These are phyloP conservation scores for Tetrahymena malaccensis DNA, from an alignment of 73 alveolate genomes.

Conservation along the genomic window DNA sequence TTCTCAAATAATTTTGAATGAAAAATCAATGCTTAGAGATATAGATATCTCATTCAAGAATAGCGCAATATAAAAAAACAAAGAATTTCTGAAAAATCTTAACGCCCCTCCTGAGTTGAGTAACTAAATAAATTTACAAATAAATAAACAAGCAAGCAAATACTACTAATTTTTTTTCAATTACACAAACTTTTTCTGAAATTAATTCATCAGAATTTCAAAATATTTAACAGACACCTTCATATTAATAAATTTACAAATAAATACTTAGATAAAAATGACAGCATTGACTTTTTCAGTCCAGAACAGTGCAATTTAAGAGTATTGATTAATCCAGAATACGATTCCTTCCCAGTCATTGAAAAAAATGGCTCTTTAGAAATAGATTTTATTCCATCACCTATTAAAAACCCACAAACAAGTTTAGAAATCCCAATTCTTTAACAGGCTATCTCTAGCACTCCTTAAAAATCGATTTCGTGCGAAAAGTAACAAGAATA, in stretches of 20 bases:
- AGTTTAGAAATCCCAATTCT: neutral
- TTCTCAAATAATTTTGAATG: neutral
- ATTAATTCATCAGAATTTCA: neutral
- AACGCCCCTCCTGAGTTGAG: neutral
- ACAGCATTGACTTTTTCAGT: neutral
- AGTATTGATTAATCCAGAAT: neutral
- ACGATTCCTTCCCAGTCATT: neutral
- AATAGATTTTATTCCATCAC: neutral
- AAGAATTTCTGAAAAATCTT: neutral
- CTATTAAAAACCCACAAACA: neutral
- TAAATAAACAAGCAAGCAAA: no score
- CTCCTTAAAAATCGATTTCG: neutral
- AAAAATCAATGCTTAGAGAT: neutral
- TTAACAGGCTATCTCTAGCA: neutral
- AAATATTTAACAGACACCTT: neutral
- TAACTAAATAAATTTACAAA: neutral
- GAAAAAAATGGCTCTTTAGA: neutral
- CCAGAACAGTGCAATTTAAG: neutral
- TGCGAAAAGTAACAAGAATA: neutral
- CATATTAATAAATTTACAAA: neutral
- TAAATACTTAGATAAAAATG: neutral
- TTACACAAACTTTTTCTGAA: no score
- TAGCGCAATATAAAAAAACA: neutral
- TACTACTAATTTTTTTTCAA: neutral
- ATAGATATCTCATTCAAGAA: neutral